Base-by-base conservation (phyloP, 192 early-diverging fungal species). In the Backusella sp. region DNA sequence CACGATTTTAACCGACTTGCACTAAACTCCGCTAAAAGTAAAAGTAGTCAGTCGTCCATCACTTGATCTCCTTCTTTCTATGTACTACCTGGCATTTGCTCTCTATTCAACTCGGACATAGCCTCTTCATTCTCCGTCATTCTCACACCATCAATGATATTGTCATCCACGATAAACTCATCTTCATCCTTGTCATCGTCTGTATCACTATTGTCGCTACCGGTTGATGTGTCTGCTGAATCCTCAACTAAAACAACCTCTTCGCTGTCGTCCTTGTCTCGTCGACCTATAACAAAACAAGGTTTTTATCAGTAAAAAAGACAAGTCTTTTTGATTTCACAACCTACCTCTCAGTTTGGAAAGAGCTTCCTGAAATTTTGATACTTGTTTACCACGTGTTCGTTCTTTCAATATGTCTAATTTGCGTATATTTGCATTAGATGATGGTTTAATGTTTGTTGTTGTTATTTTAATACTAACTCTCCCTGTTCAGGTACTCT, bases 91-190 rank as follows among this genome's bases (percentile, higher is more conserved):
- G 69, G 69, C 17, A 70, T 46, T 46, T 70, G 39, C 4, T 44
- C 21, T 26, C 21, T 70, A 41, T 41, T 46, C 3, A 23, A 28
- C 41, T 30, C 69, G 26, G 67, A 68, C 19, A 26, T 26, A 26
- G 0, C 8, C 23, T 9, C 23, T 59, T 68, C 67, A 68, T 37
- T 68, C n/a, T 46, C 69, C 41, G 69, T 70, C 37, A 30, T 46
- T 70, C 36, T 70, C 69, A 44, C 42, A 70, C 69, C 69, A 70
- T 70, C 69, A 70, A 70, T 70, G 35, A 70, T 70, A 32, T 70
- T 41, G 15, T 70, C 69, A 37, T 30, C 69, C 19, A 70, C 69
- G 17, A 70, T 4, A 28, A 70, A 70, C 2, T 46, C n/a, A 5
- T 70, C 69, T 17, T 70, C 53, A 23, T 26, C 23, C 8, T 70